Percentiles rank a stretch among this genome's conserved stretches.
Conservation (phyloP, 163 green algal genomes). For the Scenedesmus sp. region DNA sequence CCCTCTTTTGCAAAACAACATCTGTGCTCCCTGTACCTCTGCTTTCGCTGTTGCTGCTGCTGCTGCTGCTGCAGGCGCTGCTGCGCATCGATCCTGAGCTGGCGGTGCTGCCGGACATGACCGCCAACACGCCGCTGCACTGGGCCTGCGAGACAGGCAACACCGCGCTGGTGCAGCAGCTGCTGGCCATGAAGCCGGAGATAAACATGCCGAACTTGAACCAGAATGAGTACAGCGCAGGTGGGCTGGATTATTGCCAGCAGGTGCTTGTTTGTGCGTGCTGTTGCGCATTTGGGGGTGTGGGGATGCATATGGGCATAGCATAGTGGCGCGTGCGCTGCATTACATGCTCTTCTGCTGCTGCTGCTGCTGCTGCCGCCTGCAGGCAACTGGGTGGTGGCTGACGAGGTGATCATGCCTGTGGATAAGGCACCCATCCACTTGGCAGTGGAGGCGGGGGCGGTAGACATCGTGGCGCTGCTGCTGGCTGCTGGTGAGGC, state of each 20-base stretch:
- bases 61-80: slow-evolving; percentile 37
- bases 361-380: not conserved
- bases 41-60: not conserved
- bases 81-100: slow-evolving; percentile 41
- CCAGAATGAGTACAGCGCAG: slow-evolving; percentile 32
- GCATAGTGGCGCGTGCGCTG: not conserved
- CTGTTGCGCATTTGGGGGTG: not conserved
- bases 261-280: not conserved
- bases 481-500: slow-evolving; percentile 35
- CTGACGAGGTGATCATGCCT: slow-evolving; percentile 41
- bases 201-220: slow-evolving; percentile 52
- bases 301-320: not conserved
- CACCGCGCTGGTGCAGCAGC: slow-evolving; percentile 3
- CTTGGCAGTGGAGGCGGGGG: slow-evolving; percentile 36
- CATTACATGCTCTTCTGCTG: not conserved
- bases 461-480: slow-evolving; percentile 37
- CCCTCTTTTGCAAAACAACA: not conserved
- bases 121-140: slow-evolving; percentile 50
- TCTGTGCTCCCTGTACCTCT: not conserved
- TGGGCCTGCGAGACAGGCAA: slow-evolving; percentile 33
- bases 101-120: slow-evolving; percentile 49
- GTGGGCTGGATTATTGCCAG: not conserved
- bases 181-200: slow-evolving; percentile 30
- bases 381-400: slow-evolving; percentile 22
- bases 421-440: slow-evolving; percentile 44